Base-by-base conservation (phyloP, 116 monocot species). In the Trichopus zeylanicus region DNA sequence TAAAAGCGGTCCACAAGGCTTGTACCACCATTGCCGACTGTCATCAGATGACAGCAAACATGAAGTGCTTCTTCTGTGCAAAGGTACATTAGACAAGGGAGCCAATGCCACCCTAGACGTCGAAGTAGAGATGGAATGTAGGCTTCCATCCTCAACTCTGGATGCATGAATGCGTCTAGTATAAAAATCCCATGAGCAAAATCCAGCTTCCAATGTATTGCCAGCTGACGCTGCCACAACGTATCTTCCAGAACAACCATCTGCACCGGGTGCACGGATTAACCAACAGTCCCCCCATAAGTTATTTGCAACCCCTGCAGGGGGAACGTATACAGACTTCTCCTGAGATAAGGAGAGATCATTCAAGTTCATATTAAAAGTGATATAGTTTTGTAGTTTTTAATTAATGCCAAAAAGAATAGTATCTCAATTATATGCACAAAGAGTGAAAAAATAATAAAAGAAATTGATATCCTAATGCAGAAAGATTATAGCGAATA, bases 261-360 rank as follows among this genome's bases (percentile, higher is more conserved):
- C 95, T 0, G 65, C 53, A 56, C 95, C 91, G 26, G 91, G 78
- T 16, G 95, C 91, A 34, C 91, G 90, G 13, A 97, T 72, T 60
- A 97, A 47, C 95, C 95, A 97, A 59, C 95, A 97, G 63, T 97
- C 95, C 6, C 87, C 81, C 86, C 86, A 97, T 29, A 87, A 46
- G 57, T 83, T 83, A 53, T 60, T 63, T n/a, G 87, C 67, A 26
- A 70, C 48, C 16, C 67, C 66, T 20, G 62, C 54, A 55, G 86
- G 86, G 11, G 81, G 79, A 59, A 63, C 75, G 52, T 90, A 97
- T 64, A 79, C 76, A 35, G 78, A 18, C 27, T 73, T 78, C 35
- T 31, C 25, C 73, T 73, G 58, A 39, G n/a, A n/a, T n/a, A n/a
- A n/a, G n/a, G 56, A 30, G 7, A 32, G 10, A 48, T 22, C 8